Conservation (phyloP, 176 grass and related monocot species). For the Oryza nivara region DNA sequence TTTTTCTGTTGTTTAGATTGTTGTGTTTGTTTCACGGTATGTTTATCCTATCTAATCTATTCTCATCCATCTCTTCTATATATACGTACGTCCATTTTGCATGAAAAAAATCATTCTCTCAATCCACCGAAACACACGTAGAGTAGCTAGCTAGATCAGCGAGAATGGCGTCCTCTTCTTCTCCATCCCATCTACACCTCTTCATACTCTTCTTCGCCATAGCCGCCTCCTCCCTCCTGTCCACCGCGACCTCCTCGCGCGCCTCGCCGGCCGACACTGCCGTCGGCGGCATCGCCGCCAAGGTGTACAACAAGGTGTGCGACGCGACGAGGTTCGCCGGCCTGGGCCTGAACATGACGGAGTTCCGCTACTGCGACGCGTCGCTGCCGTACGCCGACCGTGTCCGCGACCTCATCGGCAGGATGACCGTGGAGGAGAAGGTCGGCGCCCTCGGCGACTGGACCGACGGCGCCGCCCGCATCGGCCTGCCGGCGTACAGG, state of each 20-base stretch:
- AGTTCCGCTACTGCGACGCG: slow-evolving; percentile 45
- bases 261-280: background rate
- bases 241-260: background rate
- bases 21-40: too few relatives aligned
- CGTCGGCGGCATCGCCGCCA: too few relatives aligned
- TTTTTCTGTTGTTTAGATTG: too few relatives aligned
- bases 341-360: slow-evolving; percentile 17
- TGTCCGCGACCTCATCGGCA: slow-evolving; percentile 49
- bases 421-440: slow-evolving; percentile 57
- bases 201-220: too few relatives aligned
- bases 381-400: slow-evolving; percentile 41
- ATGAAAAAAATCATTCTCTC: too few relatives aligned
- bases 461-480: slow-evolving; percentile 37
- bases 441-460: slow-evolving; percentile 41
- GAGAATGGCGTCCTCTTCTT: too few relatives aligned
- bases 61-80: too few relatives aligned
- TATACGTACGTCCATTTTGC: too few relatives aligned
- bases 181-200: too few relatives aligned
- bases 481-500: slow-evolving; percentile 44
- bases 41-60: too few relatives aligned
- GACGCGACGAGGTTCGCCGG: slow-evolving; percentile 17
- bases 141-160: too few relatives aligned
- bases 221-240: background rate
- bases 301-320: slow-evolving; percentile 44
- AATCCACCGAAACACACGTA: too few relatives aligned